A percentile compares a stretch with the other conserved stretches of the same genome.
phyloP scores from a whole-genome alignment of 1,139 yeast species.

The Yamadazyma mexicana region DNA sequence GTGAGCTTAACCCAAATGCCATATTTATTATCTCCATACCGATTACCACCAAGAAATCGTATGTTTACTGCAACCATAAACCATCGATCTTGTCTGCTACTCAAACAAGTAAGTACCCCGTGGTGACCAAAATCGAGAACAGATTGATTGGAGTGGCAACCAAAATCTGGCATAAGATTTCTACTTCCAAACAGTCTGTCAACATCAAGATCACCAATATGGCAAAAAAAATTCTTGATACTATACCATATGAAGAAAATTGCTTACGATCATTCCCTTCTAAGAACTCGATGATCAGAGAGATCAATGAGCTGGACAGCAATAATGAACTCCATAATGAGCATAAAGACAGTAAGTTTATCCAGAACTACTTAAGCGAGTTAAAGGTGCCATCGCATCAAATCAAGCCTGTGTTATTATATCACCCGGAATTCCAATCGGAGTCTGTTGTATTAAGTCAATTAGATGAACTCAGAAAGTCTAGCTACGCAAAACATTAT shows the following conservation, averaged over 20 bases:
- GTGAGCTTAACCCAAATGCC: slow-evolving; percentile 19
- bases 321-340: not conserved
- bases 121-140: slow-evolving; percentile 37
- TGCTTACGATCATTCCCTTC: slow-evolving; percentile 55
- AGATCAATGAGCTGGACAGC: slow-evolving; percentile 26
- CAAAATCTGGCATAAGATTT: slow-evolving; percentile 48
- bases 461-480: slow-evolving; percentile 27
- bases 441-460: slow-evolving; percentile 34
- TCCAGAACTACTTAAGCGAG: slow-evolving; percentile 34
- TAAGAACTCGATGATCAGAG: slow-evolving; percentile 48
- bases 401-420: slow-evolving; percentile 42
- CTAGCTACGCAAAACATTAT: slow-evolving; percentile 29
- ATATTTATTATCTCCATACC: slow-evolving; percentile 61
- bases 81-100: slow-evolving; percentile 28
- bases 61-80: slow-evolving; percentile 59
- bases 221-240: slow-evolving; percentile 36
- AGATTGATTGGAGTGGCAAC: slow-evolving; percentile 38
- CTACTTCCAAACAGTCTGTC: slow-evolving; percentile 34
- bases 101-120: slow-evolving; percentile 31
- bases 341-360: slow-evolving; percentile 14
- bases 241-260: slow-evolving; percentile 54
- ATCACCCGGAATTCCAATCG: slow-evolving; percentile 40
- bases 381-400: slow-evolving; percentile 31
- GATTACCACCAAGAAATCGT: slow-evolving; percentile 55
- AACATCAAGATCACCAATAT: slow-evolving; percentile 40